Evolutionary conservation across 768 basidiomycete species (phyloP).

Genomic region (Russula compacta): DNA sequence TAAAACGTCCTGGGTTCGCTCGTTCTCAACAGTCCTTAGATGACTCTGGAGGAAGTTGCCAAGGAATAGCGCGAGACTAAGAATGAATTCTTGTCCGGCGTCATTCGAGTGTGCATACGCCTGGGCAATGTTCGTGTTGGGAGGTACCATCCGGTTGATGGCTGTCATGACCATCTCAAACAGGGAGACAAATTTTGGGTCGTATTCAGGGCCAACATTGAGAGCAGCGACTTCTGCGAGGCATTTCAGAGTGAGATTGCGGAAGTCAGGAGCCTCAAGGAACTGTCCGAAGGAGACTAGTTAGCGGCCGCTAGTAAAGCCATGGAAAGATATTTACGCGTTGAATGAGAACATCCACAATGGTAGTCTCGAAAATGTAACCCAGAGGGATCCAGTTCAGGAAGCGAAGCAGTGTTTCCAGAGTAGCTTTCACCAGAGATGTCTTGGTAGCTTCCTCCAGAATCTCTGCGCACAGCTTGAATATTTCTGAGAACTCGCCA

Average conservation of each 20-base stretch:
- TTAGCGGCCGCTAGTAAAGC: constrained; percentile 8
- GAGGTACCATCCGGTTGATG: constrained; percentile 93
- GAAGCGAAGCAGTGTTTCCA: constrained; percentile 92
- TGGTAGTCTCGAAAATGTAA: constrained; percentile 96
- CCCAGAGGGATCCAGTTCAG: constrained; percentile 99
- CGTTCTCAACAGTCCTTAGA: constrained; percentile 88
- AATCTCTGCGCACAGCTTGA: constrained; percentile 94
- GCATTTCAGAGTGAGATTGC: constrained; percentile 94
- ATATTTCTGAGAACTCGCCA: constrained; percentile 94
- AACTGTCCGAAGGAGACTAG: constrained; percentile 47
- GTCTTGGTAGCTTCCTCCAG: constrained; percentile 96
- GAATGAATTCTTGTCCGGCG: constrained; percentile 91
- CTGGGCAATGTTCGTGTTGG: constrained; percentile 86
- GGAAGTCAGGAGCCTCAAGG: constrained; percentile 92
- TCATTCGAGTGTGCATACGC: constrained; percentile 88
- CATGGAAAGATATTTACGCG: constrained; percentile 51
- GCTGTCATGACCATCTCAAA: constrained; percentile 99
- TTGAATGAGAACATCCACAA: constrained; percentile 88
- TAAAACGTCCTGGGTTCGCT: constrained; percentile 81
- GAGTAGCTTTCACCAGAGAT: constrained; percentile 84
- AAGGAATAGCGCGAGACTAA: constrained; percentile 96
- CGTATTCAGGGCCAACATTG: constrained; percentile 93
- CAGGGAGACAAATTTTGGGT: constrained; percentile 93
- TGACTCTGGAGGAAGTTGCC: constrained; percentile 93
- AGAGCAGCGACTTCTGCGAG: constrained; percentile 93